Conservation (phyloP, 768 basidiomycete species). For the Trametopsis cervina region DNA sequence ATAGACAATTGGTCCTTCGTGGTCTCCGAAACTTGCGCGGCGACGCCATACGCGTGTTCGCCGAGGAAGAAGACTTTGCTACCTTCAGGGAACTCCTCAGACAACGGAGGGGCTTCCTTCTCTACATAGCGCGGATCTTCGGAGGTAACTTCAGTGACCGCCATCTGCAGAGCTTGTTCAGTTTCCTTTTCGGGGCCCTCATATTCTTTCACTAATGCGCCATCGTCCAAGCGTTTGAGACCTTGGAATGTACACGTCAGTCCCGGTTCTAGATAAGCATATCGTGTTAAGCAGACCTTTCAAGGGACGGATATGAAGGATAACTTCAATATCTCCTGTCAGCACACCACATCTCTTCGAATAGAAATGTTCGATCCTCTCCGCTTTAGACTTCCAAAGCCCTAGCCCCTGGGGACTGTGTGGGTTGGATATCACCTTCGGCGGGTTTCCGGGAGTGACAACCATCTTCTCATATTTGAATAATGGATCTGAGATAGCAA, state of each 20-base stretch:
- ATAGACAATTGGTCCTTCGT: conserved; percentile 69
- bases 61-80: conserved; percentile 96
- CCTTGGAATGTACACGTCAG: conserved; percentile 37
- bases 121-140: conserved; percentile 90
- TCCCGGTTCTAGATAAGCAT: not conserved
- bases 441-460: conserved; percentile 41
- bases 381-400: conserved; percentile 76
- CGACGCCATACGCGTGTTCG: conserved; percentile 91
- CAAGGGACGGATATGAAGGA: conserved; percentile 85
- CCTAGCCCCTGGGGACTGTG: conserved; percentile 63
- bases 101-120: conserved; percentile 70
- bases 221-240: conserved; percentile 81
- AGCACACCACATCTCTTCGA: conserved; percentile 88
- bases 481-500: conserved; percentile 77
- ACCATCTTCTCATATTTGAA: conserved; percentile 78
- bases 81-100: conserved; percentile 85
- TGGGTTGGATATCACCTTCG: conserved; percentile 61
- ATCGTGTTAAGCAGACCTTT: conserved; percentile 54
- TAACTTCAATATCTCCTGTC: conserved; percentile 70
- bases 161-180: conserved; percentile 85
- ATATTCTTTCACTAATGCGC: conserved; percentile 93
- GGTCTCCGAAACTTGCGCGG: conserved; percentile 80
- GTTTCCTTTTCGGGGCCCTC: conserved; percentile 75
- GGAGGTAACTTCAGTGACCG: conserved; percentile 68
- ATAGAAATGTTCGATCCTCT: conserved; percentile 75